A percentile compares a stretch with the other conserved stretches of the same genome.
phyloP scores from a whole-genome alignment of 2,329 filamentous ascomycete genomes.

The Aspergillus vadensis region DNA sequence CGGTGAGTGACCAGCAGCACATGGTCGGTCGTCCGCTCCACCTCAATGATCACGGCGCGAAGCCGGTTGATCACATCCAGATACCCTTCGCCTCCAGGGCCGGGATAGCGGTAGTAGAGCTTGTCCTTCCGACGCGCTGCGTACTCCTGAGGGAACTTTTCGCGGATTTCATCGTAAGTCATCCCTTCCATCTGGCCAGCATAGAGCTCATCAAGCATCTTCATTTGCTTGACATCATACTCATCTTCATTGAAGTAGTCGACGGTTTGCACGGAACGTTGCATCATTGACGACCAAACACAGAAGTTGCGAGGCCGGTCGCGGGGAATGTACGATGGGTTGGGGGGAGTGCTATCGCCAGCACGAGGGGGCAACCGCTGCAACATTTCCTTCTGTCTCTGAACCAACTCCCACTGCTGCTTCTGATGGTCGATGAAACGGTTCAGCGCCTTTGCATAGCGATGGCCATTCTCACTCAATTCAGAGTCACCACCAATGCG shows the following conservation, averaged over 20 bases:
- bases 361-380: constrained; percentile 86
- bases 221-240: constrained; percentile 95
- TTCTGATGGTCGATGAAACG: constrained; percentile 81
- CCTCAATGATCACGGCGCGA: constrained; percentile 91
- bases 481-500: constrained; percentile 90
- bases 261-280: constrained; percentile 82
- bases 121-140: constrained; percentile 79
- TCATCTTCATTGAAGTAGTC: constrained; percentile 94
- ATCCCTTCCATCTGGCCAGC: constrained; percentile 90
- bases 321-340: constrained; percentile 69
- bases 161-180: constrained; percentile 87
- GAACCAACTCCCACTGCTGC: constrained; percentile 77
- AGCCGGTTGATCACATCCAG: constrained; percentile 95
- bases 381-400: constrained; percentile 73
- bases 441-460: constrained; percentile 77
- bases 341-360: constrained; percentile 91
- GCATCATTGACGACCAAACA: constrained; percentile 97
- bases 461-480: constrained; percentile 75
- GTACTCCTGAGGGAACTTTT: constrained; percentile 79
- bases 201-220: constrained; percentile 96
- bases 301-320: constrained; percentile 83
- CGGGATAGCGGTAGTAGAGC: constrained; percentile 93
- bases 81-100: constrained; percentile 93
- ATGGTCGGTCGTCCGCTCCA: constrained; percentile 96
- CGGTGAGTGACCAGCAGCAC: constrained; percentile 90